phyloP scores from a whole-genome alignment of 2,329 filamentous ascomycete genomes.

The Cadophora malorum region DNA sequence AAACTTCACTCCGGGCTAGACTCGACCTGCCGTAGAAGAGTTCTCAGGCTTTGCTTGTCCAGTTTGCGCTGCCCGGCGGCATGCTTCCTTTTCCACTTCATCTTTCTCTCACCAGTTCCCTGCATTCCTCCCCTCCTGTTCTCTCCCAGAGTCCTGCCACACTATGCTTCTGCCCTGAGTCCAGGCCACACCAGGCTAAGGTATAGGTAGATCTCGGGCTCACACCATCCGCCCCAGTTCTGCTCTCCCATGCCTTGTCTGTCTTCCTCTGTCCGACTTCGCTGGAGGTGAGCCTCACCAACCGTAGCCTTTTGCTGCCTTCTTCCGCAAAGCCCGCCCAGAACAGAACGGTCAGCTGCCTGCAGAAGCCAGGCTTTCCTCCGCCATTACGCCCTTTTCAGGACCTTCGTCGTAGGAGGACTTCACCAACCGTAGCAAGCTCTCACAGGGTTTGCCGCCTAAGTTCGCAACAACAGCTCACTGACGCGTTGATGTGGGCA shows the following conservation, averaged over 20 bases:
- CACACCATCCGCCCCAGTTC: constrained; percentile 1
- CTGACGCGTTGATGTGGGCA: background rate
- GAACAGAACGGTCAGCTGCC: constrained; percentile 6
- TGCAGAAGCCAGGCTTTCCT: constrained; percentile 8
- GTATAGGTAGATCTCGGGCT: background rate
- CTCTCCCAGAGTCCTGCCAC: background rate
- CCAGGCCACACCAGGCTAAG: background rate
- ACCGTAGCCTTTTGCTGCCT: constrained; percentile 2
- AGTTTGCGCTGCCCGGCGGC: too few species aligned
- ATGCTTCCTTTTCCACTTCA: background rate
- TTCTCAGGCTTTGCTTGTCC: background rate
- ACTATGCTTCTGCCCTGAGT: background rate
- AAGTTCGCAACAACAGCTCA: background rate
- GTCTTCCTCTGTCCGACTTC: background rate
- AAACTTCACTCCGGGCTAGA: background rate
- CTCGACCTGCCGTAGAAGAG: constrained; percentile 14
- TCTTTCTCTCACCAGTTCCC: background rate
- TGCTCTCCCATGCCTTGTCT: background rate
- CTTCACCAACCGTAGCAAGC: constrained; percentile 19
- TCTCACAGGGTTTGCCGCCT: constrained; percentile 11
- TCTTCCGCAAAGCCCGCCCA: constrained; percentile 9
- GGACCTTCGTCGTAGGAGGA: constrained; percentile 3
- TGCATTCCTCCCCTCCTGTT: too few species aligned
- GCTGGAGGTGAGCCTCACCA: background rate
- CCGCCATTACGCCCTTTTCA: background rate